Conservation (phyloP, 1,284 basidiomycete genomes). For the Agaricales sp. region DNA sequence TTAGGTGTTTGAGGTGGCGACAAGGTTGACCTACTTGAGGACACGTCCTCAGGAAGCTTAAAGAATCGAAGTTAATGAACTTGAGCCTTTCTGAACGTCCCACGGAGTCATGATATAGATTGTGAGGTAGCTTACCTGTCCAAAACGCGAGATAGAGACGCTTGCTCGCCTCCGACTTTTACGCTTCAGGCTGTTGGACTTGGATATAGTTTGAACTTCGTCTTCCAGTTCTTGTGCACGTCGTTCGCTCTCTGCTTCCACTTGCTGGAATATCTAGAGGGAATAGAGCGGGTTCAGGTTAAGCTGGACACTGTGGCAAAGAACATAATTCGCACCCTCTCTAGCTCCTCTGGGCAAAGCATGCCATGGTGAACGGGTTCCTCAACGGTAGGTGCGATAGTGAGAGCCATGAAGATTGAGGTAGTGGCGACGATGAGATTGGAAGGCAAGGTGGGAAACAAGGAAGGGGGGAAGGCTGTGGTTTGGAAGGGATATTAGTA, state of each 20-base stretch:
- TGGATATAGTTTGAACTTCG: neutral
- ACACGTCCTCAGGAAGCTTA: neutral
- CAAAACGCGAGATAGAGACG: neutral
- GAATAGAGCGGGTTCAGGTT: neutral
- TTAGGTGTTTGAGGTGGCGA: neutral
- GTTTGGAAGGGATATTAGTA: too few species aligned
- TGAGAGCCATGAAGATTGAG: neutral
- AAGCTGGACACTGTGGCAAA: neutral
- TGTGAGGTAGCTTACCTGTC: too few species aligned
- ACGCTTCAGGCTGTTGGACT: neutral
- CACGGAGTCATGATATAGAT: too few species aligned
- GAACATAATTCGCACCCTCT: neutral
- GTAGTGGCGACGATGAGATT: too few species aligned
- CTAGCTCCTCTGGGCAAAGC: neutral
- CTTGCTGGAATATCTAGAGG: neutral
- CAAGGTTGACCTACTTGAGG: neutral
- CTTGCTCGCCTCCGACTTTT: neutral
- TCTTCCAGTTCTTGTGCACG: neutral
- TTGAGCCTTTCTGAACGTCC: too few species aligned
- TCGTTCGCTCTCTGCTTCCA: neutral
- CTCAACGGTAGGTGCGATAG: neutral
- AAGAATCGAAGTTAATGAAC: neutral
- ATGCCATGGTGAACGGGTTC: neutral
- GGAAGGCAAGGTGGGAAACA: too few species aligned
- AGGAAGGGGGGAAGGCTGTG: neutral